Evolutionary conservation across 768 basidiomycete species (phyloP).

Genomic region (Kwoniella sp.): DNA sequence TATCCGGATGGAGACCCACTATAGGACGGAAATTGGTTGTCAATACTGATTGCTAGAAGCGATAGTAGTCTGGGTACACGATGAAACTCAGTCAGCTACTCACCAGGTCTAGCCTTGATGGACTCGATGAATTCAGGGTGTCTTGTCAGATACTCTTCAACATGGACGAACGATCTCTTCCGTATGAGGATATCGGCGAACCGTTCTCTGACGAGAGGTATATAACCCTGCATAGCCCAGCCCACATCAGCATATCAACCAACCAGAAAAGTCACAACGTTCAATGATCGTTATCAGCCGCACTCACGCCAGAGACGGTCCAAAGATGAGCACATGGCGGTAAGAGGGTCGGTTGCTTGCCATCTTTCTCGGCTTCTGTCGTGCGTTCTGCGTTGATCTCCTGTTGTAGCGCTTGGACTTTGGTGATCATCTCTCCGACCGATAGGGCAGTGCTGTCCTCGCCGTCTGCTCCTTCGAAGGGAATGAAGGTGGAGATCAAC

Average conservation of each 20-base stretch:
- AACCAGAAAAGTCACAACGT: not conserved
- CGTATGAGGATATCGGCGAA: conserved; percentile 50
- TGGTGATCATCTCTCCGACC: conserved; percentile 52
- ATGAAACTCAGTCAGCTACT: conserved; percentile 3
- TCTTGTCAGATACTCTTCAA: conserved; percentile 52
- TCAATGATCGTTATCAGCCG: not conserved
- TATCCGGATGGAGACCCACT: conserved; percentile 51
- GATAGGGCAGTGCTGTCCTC: conserved; percentile 51
- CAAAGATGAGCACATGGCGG: conserved; percentile 50
- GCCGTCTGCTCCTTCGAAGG: conserved; percentile 52
- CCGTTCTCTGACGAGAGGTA: conserved; percentile 49
- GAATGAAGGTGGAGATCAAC: conserved; percentile 50
- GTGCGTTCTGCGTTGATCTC: conserved; percentile 37
- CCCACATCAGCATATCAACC: not conserved
- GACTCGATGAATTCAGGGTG: conserved; percentile 48
- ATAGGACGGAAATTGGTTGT: not conserved
- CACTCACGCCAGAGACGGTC: conserved; percentile 51
- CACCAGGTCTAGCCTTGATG: conserved; percentile 44
- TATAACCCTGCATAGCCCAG: conserved; percentile 33
- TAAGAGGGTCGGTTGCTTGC: conserved; percentile 24
- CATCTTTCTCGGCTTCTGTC: conserved; percentile 9
- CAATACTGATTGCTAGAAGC: not conserved
- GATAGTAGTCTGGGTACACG: not conserved
- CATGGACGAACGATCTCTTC: conserved; percentile 48
- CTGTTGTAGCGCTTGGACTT: conserved; percentile 36